Conservation (phyloP, 331 rosid species). For the Quercus lobata region DNA sequence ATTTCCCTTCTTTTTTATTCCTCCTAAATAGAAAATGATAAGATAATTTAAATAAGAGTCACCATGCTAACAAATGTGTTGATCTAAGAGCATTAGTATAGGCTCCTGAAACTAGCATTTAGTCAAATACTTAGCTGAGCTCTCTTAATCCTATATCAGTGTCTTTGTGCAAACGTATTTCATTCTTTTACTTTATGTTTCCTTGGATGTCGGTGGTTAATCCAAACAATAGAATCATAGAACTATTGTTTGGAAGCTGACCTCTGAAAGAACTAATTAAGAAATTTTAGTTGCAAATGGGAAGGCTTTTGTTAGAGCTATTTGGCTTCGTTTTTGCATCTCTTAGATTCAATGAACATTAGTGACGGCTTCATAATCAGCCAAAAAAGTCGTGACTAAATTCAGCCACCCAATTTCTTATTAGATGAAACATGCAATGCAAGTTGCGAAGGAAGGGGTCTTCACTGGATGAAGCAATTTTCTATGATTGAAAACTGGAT, state of each 20-base stretch:
- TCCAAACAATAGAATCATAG: neutral
- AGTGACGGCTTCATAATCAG: neutral
- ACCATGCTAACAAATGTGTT: too few relatives aligned
- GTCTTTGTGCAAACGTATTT: neutral
- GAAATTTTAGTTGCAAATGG: neutral
- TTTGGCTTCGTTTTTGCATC: neutral
- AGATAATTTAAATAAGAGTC: too few relatives aligned
- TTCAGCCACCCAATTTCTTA: too few relatives aligned
- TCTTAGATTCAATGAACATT: neutral
- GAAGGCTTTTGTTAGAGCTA: neutral
- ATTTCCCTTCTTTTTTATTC: too few relatives aligned
- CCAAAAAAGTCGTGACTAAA: neutral
- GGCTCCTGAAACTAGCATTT: too few relatives aligned
- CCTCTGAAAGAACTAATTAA: neutral
- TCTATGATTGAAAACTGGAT: neutral
- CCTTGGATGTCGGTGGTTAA: neutral
- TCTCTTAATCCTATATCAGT: neutral
- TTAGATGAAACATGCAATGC: neutral
- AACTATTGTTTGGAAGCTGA: neutral
- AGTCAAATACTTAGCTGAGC: too few relatives aligned
- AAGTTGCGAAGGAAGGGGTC: neutral
- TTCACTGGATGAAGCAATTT: neutral
- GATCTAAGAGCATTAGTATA: too few relatives aligned
- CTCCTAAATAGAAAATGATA: too few relatives aligned
- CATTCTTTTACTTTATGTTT: neutral